Evolutionary conservation across 106 monocot genomes (phyloP).

Genomic region (Allium sativum): DNA sequence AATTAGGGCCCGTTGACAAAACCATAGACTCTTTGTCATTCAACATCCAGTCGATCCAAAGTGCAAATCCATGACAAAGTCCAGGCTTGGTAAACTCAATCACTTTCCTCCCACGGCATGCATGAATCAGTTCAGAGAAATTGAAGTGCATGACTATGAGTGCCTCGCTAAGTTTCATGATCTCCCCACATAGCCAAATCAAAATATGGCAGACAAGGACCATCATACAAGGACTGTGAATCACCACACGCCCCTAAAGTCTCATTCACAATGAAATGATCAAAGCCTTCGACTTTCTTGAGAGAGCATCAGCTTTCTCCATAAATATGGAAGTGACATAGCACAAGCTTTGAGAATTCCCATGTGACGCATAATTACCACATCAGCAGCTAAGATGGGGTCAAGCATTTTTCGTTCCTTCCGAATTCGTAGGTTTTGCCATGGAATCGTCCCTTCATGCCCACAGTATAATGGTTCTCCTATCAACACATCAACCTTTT

Average conservation of each 20-base stretch:
- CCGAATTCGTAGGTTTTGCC: conserved; percentile 90
- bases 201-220: conserved; percentile 70
- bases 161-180: conserved; percentile 64
- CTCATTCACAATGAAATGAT: conserved; percentile 72
- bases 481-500: conserved; percentile 78
- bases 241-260: conserved; percentile 81
- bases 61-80: conserved; percentile 83
- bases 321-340: conserved; percentile 88
- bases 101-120: conserved; percentile 57
- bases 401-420: conserved; percentile 64
- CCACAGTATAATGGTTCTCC: conserved; percentile 90
- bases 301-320: conserved; percentile 68
- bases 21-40: conserved; percentile 41
- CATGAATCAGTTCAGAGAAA: conserved; percentile 51
- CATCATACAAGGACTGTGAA: conserved; percentile 25
- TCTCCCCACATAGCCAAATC: conserved; percentile 88
- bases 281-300: conserved; percentile 73
- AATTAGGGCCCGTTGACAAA: conserved; percentile 82
- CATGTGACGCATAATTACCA: conserved; percentile 60
- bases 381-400: conserved; percentile 63
- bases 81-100: conserved; percentile 47
- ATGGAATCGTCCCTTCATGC: conserved; percentile 87
- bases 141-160: conserved; percentile 73
- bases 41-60: conserved; percentile 96
- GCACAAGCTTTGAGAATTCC: conserved; percentile 82